Conservation (phyloP, 495 filamentous ascomycete genomes). For the Xylaria scruposa region DNA sequence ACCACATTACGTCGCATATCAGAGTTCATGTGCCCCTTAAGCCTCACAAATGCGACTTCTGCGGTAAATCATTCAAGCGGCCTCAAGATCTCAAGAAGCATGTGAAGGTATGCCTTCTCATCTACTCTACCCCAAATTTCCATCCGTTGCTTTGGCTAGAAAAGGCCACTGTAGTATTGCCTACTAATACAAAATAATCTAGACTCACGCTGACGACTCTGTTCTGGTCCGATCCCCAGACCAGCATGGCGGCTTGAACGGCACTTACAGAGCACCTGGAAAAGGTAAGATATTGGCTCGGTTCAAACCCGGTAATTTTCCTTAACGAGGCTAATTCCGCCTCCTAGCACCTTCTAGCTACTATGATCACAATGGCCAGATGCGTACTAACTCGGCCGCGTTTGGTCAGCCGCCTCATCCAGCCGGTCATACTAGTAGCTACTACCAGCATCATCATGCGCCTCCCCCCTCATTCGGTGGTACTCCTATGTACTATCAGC, state of each 20-base stretch:
- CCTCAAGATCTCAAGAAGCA: slow-evolving; percentile 99
- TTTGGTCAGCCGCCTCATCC: slow-evolving; percentile 58
- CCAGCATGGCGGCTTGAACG: slow-evolving; percentile 68
- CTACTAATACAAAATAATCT: neutral
- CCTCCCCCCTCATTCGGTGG: slow-evolving; percentile 59
- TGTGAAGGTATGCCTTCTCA: slow-evolving; percentile 68
- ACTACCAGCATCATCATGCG: slow-evolving; percentile 62
- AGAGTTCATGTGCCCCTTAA: slow-evolving; percentile 97
- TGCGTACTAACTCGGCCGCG: slow-evolving; percentile 60
- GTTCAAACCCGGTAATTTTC: slow-evolving; percentile 33
- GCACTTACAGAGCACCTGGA: slow-evolving; percentile 58
- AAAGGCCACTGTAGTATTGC: neutral
- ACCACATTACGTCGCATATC: slow-evolving; percentile 99
- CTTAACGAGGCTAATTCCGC: slow-evolving; percentile 51
- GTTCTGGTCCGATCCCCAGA: slow-evolving; percentile 80
- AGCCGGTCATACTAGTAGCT: slow-evolving; percentile 56
- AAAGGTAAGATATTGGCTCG: slow-evolving; percentile 58
- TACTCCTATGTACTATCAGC: slow-evolving; percentile 71
- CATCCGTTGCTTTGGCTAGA: slow-evolving; percentile 5
- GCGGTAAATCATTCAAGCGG: slow-evolving; percentile 98
- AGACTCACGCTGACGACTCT: slow-evolving; percentile 98
- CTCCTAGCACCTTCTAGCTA: slow-evolving; percentile 61
- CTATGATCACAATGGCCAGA: slow-evolving; percentile 64
- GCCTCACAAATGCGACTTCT: slow-evolving; percentile 98
- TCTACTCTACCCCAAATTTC: neutral